phyloP scores from a whole-genome alignment of 1,139 yeast genomes.

The Debaryomycetaceae sp. region DNA sequence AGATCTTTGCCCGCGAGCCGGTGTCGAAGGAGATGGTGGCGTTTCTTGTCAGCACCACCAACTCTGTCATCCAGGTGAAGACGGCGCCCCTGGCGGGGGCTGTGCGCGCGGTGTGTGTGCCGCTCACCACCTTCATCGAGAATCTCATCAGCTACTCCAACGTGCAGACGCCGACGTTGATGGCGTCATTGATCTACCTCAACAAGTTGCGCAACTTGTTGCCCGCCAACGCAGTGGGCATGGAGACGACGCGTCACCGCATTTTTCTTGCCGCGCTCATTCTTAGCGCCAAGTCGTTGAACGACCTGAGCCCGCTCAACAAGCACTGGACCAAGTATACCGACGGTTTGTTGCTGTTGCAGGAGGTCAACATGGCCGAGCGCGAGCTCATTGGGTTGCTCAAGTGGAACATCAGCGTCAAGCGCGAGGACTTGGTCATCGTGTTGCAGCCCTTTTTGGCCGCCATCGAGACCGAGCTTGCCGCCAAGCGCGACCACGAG shows the following conservation, averaged over 20 bases:
- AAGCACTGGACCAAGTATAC: constrained; percentile 95
- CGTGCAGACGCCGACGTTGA: constrained; percentile 91
- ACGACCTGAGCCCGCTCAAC: constrained; percentile 91
- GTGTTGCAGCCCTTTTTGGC: constrained; percentile 72
- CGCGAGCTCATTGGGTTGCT: constrained; percentile 76
- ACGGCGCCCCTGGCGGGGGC: background rate
- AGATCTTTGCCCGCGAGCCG: constrained; percentile 69
- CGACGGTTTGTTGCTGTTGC: constrained; percentile 67
- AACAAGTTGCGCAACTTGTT: constrained; percentile 70
- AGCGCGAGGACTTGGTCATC: constrained; percentile 62
- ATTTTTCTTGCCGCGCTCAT: constrained; percentile 85
- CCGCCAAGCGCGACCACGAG: constrained; percentile 28
- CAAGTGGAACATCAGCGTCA: constrained; percentile 76
- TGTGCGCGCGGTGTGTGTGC: constrained; percentile 15
- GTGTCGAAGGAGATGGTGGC: constrained; percentile 77
- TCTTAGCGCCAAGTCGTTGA: constrained; percentile 82
- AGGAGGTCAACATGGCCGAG: constrained; percentile 89
- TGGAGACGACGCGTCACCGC: constrained; percentile 91
- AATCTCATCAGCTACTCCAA: constrained; percentile 73
- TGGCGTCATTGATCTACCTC: constrained; percentile 84
- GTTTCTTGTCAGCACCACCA: constrained; percentile 75
- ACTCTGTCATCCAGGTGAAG: constrained; percentile 65
- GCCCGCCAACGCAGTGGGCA: constrained; percentile 88
- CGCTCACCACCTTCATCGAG: constrained; percentile 61
- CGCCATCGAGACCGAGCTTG: constrained; percentile 52